Evolutionary conservation across 352 stramenopile species (phyloP).

Genomic region (Phytophthora agathidicida): DNA sequence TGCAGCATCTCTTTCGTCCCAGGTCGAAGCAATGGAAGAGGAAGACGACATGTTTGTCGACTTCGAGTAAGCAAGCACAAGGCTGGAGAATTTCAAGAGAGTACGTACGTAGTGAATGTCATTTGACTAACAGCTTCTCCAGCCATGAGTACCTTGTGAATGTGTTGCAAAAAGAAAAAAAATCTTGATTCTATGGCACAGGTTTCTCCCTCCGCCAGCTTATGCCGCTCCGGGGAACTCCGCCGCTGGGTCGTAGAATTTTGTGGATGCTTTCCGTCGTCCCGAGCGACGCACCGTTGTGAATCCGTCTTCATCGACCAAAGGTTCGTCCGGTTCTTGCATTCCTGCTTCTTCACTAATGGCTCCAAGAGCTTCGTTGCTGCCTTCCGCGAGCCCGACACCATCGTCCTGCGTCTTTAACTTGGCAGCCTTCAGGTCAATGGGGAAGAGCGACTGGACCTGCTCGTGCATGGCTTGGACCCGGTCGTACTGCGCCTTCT

Average conservation of each 20-base stretch:
- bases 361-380: slow-evolving; percentile 17
- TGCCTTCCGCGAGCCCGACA: slow-evolving; percentile 14
- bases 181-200: slow-evolving; percentile 37
- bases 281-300: slow-evolving; percentile 74
- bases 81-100: neutral
- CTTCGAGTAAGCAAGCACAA: slow-evolving; percentile 63
- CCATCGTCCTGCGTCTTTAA: slow-evolving; percentile 50
- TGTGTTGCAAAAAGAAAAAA: slow-evolving; percentile 24
- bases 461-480: slow-evolving; percentile 77
- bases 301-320: slow-evolving; percentile 80
- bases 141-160: no score
- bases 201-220: slow-evolving; percentile 2
- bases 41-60: slow-evolving; percentile 87
- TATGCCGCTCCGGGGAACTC: slow-evolving; percentile 85
- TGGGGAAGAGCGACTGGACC: slow-evolving; percentile 73
- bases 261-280: slow-evolving; percentile 64
- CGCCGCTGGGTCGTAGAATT: slow-evolving; percentile 76
- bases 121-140: slow-evolving; percentile 4
- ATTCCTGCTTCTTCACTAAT: slow-evolving; percentile 41
- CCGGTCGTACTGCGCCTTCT: slow-evolving; percentile 71
- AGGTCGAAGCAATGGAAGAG: slow-evolving; percentile 65
- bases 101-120: slow-evolving; percentile 2
- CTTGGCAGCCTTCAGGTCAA: slow-evolving; percentile 84
- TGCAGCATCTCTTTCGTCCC: slow-evolving; percentile 61
- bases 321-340: slow-evolving; percentile 28